These are phyloP conservation scores for Paraglomus occultum DNA, from an alignment of 192 early-diverging fungal genomes.

Conservation along the genomic window DNA sequence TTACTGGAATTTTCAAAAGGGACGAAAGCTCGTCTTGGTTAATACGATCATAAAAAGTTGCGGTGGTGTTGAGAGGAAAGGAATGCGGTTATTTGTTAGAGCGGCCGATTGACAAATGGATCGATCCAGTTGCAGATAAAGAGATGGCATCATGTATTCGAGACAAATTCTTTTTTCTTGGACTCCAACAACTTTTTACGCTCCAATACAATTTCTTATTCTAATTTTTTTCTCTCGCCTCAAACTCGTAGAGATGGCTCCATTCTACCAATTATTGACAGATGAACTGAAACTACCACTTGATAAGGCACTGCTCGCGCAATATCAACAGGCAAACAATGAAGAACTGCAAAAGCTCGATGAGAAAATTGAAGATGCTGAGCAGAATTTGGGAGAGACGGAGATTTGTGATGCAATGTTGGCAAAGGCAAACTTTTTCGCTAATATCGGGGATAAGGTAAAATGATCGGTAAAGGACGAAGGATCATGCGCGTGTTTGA, in stretches of 20 bases:
- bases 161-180: neutral
- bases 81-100: too few relatives aligned
- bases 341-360: constrained; percentile 76
- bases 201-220: neutral
- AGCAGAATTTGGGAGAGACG: constrained; percentile 93
- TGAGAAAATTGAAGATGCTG: constrained; percentile 83
- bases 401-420: constrained; percentile 83
- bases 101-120: too few relatives aligned
- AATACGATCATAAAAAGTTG: too few relatives aligned
- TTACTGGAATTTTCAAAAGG: neutral
- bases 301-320: constrained; percentile 50
- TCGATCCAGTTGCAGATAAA: too few relatives aligned
- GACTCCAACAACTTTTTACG: neutral
- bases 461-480: neutral
- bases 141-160: neutral
- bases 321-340: constrained; percentile 70
- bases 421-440: constrained; percentile 85
- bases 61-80: too few relatives aligned
- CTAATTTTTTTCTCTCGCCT: neutral
- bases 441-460: constrained; percentile 95
- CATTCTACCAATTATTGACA: constrained; percentile 65
- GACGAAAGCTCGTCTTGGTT: too few relatives aligned
- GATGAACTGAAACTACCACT: constrained; percentile 62
- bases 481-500: neutral
- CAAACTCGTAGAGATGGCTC: constrained; percentile 73